Conservation (phyloP, 257 asterid genomes). For the Solanum sitiens region DNA sequence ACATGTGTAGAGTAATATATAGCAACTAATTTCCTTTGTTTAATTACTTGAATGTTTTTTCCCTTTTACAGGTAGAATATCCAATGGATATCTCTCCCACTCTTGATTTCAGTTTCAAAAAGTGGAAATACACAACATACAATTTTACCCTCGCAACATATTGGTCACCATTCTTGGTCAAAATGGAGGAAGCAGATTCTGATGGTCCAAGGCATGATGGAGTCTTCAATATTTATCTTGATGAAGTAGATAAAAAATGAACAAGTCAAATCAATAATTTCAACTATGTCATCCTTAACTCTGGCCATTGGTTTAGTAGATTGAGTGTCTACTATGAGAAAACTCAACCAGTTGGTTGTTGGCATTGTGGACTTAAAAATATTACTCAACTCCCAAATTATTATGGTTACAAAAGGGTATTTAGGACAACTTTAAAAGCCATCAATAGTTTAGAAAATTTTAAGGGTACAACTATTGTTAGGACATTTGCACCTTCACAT, state of each 20-base stretch:
- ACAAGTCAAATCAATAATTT: not conserved
- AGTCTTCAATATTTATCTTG: constrained; percentile 1
- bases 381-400: not conserved
- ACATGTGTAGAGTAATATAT: too few relatives aligned
- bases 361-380: not conserved
- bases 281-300: not conserved
- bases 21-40: not conserved
- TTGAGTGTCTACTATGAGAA: not conserved
- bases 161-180: constrained; percentile 5
- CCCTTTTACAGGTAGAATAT: not conserved
- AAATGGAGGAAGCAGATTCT: not conserved
- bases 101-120: not conserved
- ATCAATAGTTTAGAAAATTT: not conserved
- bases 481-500: constrained; percentile 5
- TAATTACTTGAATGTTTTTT: not conserved
- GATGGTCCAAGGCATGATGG: not conserved
- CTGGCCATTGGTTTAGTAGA: not conserved
- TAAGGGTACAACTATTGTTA: constrained; percentile 1
- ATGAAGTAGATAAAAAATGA: not conserved
- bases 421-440: not conserved
- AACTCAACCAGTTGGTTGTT: not conserved
- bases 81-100: not conserved
- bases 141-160: constrained; percentile 1
- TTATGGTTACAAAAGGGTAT: not conserved
- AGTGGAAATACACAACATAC: not conserved